These are phyloP conservation scores for Abrus precatorius DNA, from an alignment of 306 rosid genomes.

Conservation along the genomic window DNA sequence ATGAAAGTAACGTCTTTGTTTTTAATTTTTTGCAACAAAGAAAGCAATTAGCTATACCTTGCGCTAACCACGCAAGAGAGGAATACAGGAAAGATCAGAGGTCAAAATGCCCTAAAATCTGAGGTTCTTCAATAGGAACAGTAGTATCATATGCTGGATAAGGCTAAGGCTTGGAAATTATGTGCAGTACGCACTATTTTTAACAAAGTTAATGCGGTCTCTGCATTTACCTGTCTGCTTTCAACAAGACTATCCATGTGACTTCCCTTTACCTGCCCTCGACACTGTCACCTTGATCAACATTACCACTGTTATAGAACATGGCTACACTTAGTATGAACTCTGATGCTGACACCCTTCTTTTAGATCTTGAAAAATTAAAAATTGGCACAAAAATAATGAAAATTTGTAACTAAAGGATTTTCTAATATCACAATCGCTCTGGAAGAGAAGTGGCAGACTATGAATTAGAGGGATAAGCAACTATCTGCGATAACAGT, in stretches of 20 bases:
- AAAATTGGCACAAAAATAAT: constrained; percentile 9
- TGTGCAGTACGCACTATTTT: background rate
- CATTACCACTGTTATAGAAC: constrained; percentile 41
- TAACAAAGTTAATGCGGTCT: constrained; percentile 12
- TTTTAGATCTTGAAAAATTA: background rate
- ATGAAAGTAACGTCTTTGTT: constrained; percentile 42
- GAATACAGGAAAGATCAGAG: background rate
- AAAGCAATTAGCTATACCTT: constrained; percentile 5
- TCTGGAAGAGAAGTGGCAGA: background rate
- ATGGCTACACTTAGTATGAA: constrained; percentile 27
- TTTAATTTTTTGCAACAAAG: background rate
- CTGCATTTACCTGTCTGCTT: constrained; percentile 40
- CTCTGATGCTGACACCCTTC: constrained; percentile 1
- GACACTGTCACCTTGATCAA: constrained; percentile 24
- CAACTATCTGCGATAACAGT: background rate
- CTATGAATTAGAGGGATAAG: background rate
- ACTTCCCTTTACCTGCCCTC: constrained; percentile 37
- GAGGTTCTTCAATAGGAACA: constrained; percentile 13
- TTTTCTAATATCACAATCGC: background rate
- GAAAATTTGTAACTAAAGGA: background rate
- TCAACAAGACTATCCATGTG: constrained; percentile 43
- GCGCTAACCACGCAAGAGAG: background rate
- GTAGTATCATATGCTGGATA: background rate
- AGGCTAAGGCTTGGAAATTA: constrained; percentile 11
- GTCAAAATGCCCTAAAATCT: constrained; percentile 29